Conservation (phyloP, 441 rosid species). For the Brassica balearica region DNA sequence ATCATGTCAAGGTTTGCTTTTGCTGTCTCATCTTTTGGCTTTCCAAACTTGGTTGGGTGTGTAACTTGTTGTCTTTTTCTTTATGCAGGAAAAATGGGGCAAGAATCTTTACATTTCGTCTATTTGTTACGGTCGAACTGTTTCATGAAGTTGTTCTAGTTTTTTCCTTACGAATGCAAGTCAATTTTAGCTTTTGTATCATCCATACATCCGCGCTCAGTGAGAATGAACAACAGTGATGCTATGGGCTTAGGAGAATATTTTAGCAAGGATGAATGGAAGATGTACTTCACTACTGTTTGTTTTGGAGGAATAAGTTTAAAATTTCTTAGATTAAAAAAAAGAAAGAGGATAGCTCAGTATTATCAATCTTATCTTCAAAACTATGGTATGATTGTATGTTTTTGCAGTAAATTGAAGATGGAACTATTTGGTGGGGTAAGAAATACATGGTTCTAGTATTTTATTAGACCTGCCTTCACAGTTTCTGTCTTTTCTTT, state of each 20-base stretch:
- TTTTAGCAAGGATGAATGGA: slow-evolving; percentile 47
- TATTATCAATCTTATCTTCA: slow-evolving; percentile 36
- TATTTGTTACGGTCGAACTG: slow-evolving; percentile 69
- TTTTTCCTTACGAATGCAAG: slow-evolving; percentile 42
- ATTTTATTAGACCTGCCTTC: slow-evolving; percentile 35
- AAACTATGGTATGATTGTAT: slow-evolving; percentile 14
- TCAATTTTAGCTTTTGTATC: slow-evolving; percentile 33
- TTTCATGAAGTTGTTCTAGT: slow-evolving; percentile 50
- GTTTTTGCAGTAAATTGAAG: slow-evolving; percentile 26
- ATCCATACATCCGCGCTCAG: slow-evolving; percentile 25
- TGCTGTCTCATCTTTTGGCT: slow-evolving; percentile 1
- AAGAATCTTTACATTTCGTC: slow-evolving; percentile 75
- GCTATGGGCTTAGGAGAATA: slow-evolving; percentile 44
- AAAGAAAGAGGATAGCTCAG: slow-evolving; percentile 1
- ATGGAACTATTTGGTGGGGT: slow-evolving; percentile 41
- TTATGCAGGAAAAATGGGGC: slow-evolving; percentile 78
- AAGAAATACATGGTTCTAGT: slow-evolving; percentile 37
- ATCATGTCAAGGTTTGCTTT: slow-evolving; percentile 84
- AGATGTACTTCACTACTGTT: slow-evolving; percentile 51
- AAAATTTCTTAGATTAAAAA: slow-evolving; percentile 37
- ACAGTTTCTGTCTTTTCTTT: slow-evolving; percentile 27
- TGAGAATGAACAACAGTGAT: slow-evolving; percentile 24
- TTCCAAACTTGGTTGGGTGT: not conserved
- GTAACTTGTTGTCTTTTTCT: slow-evolving; percentile 17
- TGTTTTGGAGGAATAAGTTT: slow-evolving; percentile 38